Base-by-base conservation (phyloP, 2,329 filamentous ascomycete species). In the Cladobotryum protrusum region DNA sequence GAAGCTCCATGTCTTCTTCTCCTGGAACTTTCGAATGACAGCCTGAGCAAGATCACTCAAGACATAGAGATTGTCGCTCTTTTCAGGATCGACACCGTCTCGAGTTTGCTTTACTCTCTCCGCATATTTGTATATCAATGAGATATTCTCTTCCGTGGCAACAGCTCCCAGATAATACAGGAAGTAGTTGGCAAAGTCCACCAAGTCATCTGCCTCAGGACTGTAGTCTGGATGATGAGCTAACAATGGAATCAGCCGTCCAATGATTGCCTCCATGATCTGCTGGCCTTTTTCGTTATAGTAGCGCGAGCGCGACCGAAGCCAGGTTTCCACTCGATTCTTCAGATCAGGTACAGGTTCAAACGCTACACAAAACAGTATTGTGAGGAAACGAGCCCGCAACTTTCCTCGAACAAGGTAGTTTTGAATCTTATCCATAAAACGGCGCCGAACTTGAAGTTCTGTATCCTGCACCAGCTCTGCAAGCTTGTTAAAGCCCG, bases 171-270 rank as follows among this genome's bases (percentile, higher is more conserved):
- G 75, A 63, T 95, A 99, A 70, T 92, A 96, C 39, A 96, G 67
- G 51, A 99, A 83, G 66, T 97, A 99, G 58, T 84, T 83, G 5
- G 88, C 84, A 65, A 95, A 91, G 62, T 96, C 89, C 41, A 83
- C 75, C 44, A 96, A 71, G 43, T 90, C 85, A 13, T 82, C 77
- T 2, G 82, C 69, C 5, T 81, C 77, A 2, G 76, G 66, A 53
- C 79, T 82, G 58, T 92, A 96, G 66, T 99, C 93, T 1, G 91
- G 91, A 65, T 99, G 93, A 64, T 97, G 92, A 5, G 92, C 91
- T 40, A 99, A 77, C 40, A 99, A 72, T 44, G 90, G 93, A 47
- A 99, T 75, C 33, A 97, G 78, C 8, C 93, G 83, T 20, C 87
- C 83, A 63, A 97, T 87, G 12, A 86, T 79, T 18, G 83, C 80